Base-by-base conservation (phyloP, 192 early-diverging fungal species). In the Rhizophagus sp. region DNA sequence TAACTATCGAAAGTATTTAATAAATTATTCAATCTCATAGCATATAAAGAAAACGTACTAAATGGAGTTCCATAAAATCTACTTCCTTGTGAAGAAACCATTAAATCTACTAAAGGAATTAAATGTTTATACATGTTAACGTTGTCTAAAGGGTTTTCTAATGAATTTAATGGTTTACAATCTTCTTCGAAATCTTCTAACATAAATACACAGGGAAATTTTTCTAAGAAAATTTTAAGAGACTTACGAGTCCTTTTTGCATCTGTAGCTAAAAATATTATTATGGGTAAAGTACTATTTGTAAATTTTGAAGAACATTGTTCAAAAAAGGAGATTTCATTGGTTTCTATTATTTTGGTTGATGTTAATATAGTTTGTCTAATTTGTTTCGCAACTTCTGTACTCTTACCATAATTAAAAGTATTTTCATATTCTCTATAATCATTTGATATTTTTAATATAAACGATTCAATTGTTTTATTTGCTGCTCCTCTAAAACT, bases 201-300 rank as follows among this genome's bases (percentile, higher is more conserved):
- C 63, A 65, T 65, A 27, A 27, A 27, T 65, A 65, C 10, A 65
- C 63, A 65, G 8, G 63, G 63, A 65, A 65, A 65, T 65, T 65
- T 65, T 12, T 65, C 24, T 17, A 65, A 30, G 27, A 65, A 65
- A 10, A 30, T 9, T 65, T 25, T 11, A n/a, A 65, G 11, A 17
- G 63, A 65, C 17, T 65, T 30, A 62, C 24, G 24, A 9, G 17
- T 10, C 10, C 63, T 65, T 27, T 65, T 65, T 9, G 6, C 27
- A 65, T 65, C 63, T 27, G 24, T 65, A 11, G 63, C 24, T 13
- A 65, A 11, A 25, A 17, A 25, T 0, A 19, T 57, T 57, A 57
- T 19, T 19, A 57, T 13, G 13, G 44, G 44, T 47, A 47, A 12
- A 47, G 44, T 47, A 12, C 12, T 3, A 57, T 57, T 57, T 19